Base-by-base conservation (phyloP, 371 early-diverging fungal genomes). In the Saksenaea vasiformis region DNA sequence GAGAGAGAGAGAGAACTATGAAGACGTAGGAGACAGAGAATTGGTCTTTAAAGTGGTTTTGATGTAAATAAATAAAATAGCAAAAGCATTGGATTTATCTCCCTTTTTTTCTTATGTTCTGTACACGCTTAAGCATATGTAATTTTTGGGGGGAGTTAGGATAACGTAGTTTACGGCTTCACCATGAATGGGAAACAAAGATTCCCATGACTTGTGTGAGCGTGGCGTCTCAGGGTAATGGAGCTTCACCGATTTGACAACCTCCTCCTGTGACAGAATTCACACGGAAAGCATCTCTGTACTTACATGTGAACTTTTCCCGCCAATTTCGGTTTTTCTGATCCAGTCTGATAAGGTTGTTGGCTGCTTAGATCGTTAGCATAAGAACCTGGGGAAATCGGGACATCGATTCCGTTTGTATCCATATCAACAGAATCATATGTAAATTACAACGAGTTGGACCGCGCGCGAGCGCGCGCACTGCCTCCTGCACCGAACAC, bases 301-400 rank as follows among this genome's bases (percentile, higher is more conserved):
- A 38, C 11, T 56, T 56, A 56, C 51, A 47, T 47, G 51, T 47
- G 51, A 47, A 47, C 51, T 19, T 47, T 44, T 47, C 51, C 51
- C 51, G 51, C 51, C 51, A 47, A 47, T 47, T 47, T 47, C 22
- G 17, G n/a, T 47, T 47, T 44, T 47, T 47, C 51, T 47, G 51
- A 47, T 47, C 51, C 22, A 22, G 22, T 47, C 10, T 47, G 51
- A 47, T 47, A 47, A 47, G 51, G 51, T 47, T 47, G 51, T 47
- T 4, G 7, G 31, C 22, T 47, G 51, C 51, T 47, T 10, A 47
- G 22, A 47, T 47, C 51, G 51, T 47, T 22, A 47, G 51, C 24
- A 47, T 47, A 47, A 47, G 51, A 47, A 19, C 8, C 31, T 31
- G 22, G 22, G 51, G 43, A 41, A 41, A 41, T n/a, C 43, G 43